Evolutionary conservation across 768 basidiomycete genomes (phyloP), one percentile per base, ranked within the genome.

Genomic region (Amanita fuliginea): DNA sequence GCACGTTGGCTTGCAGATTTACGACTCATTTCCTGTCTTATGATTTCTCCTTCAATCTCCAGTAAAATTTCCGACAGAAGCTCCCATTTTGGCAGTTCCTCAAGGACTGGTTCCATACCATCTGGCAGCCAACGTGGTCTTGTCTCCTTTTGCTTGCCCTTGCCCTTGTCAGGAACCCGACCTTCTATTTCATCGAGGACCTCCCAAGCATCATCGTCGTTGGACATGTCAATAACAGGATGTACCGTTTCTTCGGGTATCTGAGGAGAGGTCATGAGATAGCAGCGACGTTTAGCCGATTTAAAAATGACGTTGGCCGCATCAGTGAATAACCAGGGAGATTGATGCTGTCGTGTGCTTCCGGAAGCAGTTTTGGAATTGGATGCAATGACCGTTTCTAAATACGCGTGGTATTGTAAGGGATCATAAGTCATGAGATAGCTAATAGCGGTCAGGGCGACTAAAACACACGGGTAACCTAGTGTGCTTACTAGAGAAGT

Each of bases 21-120:
- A 24, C 60, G 55, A 28, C 55, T 50, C 7, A 71, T 69, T 54
- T 83, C 77, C 53, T 78, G 75, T 37, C 80, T 70, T 51, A 86
- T 69, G 26, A 87, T 83, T 55, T 93, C 89, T 52, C 81, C 81
- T 63, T 98, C 96, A 2, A 92, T 84, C 66, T 99, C 96, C 45
- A 89, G 74, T 39, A 99, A 62, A 0, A 94, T 76, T n/a, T 91
- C 86, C 0, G 82, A 75, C 10, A 99, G 67, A 6, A 94, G 62
- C 49, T 75, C 75, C 95, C 96, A 98, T 62, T 99, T 99, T 0
- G 94, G 94, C 39, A 88, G 75, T 59, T 98, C 96, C 64, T 98
- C 96, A 19, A 97, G 70, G 0, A 93, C 78, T 0, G 91, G 88
- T 40, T 90, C 80, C 63, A 94, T 80, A 1, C 80, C 82, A 8